phyloP scores from a whole-genome alignment of 441 rosid species.

The Gossypium laxum region DNA sequence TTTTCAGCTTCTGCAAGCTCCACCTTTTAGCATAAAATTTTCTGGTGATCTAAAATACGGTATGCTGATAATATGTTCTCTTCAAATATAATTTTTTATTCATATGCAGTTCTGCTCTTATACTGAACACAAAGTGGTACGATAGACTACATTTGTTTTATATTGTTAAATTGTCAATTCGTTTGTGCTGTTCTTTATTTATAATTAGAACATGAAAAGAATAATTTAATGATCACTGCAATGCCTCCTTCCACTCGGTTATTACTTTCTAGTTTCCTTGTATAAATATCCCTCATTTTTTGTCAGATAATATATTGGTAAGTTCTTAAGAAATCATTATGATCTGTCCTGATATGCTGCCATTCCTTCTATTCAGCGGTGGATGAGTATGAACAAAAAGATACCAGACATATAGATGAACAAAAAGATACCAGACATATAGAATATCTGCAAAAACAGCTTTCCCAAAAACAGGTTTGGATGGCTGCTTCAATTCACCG shows the following conservation, averaged over 20 bases:
- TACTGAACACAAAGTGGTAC: conserved; percentile 14
- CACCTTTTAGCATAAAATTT: conserved; percentile 57
- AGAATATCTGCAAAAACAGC: conserved; percentile 46
- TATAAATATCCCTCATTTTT: background rate
- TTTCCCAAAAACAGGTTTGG: conserved; percentile 58
- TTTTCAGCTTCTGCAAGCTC: conserved; percentile 74
- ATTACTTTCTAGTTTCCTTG: conserved; percentile 1
- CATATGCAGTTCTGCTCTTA: background rate
- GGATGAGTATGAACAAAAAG: too few relatives aligned
- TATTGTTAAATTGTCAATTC: background rate
- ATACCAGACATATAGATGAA: too few relatives aligned
- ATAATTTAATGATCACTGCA: background rate
- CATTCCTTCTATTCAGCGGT: conserved; percentile 33
- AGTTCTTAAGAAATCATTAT: background rate
- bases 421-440: conserved; percentile 28
- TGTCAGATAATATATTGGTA: conserved; percentile 1
- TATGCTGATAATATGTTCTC: conserved; percentile 20
- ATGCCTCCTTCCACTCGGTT: background rate
- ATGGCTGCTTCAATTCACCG: conserved; percentile 86
- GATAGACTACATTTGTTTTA: background rate
- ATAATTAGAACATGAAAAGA: background rate
- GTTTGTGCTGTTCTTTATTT: background rate
- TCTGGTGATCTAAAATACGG: conserved; percentile 86
- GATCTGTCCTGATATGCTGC: conserved; percentile 6
- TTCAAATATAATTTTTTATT: conserved; percentile 2